Base-by-base conservation (phyloP, 116 monocot genomes). In the Iris pallida region DNA sequence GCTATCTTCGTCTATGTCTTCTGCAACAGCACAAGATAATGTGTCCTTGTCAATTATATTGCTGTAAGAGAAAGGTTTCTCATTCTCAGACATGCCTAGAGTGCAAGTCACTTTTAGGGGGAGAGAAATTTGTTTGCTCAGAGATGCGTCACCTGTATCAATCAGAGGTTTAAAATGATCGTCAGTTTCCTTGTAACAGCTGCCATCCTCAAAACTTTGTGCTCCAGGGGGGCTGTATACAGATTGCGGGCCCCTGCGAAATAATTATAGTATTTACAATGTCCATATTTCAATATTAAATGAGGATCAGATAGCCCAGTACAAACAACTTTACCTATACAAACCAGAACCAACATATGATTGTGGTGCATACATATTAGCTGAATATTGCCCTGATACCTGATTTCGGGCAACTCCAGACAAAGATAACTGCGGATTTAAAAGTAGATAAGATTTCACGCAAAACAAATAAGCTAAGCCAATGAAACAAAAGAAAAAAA, bases 311-410 rank as follows among this genome's bases (percentile, higher is more conserved):
- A 15, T 4, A 48, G 47, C 14, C 16, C 7, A 4, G 55, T 8
- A 17, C 16, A 20, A 54, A 6, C 61, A 20, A 61, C n/a, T 12
- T 59, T 64, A 95, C 95, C 85, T 76, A 61, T 76, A 60, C 13
- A 55, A 59, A 42, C 60, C 62, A 75, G 68, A 64, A 73, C 71
- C 54, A 73, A 12, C 20, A 73, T 70, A 80, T 56, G 69, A n/a
- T n/a, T 48, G 53, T 59, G 73, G 64, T 72, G 57, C 9, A 42
- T 64, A 47, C 53, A 65, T 45, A 72, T 20, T 52, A 71, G 77
- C 73, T 74, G 86, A 77, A 71, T 79, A 69, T 75, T 97, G 97
- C 52, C 97, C 97, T 19, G 97, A 97, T 61, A 97, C 69, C 71
- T 74, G 76, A 69, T 78, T 71, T 53, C 85, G 76, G 20, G 77